Evolutionary conservation across 108 stramenopile genomes (phyloP), one percentile per base, ranked within the genome.

Genomic region (Fragilaria crotonensis): DNA sequence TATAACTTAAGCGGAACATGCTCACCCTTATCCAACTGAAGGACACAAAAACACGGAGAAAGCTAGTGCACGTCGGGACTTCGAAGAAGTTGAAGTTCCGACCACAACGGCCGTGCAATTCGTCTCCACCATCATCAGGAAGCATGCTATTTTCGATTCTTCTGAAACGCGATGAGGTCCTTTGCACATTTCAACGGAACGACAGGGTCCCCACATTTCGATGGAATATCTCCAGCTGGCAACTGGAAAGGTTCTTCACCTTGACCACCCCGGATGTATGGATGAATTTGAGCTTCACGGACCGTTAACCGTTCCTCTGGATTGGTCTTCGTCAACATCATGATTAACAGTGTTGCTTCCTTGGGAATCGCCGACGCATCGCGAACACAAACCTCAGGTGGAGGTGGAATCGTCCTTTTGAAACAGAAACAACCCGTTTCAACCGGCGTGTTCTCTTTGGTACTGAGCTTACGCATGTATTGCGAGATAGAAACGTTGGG

Each of bases 221-320:
- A 69, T 5, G 78, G 78, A 50, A 66, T 44, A 57, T 89, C 87
- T 25, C 87, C 87, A 25, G 80, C 77, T 21, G 75, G 70, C 22
- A 83, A 63, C 18, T 45, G 30, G 60, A 74, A 83, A 14, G 44
- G 26, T 23, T 26, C 17, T 53, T 83, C 81, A 19, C 46, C 62
- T 59, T 74, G 64, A 29, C 65, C 72, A 19, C 87, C 87, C 44
- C 68, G 67, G 30, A 89, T 80, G 71, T 75, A 89, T 44, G 78
- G 78, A 56, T 89, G 78, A 31, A 70, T 56, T 48, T 89, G 87
- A 4, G 87, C 87, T 30, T 83, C 79, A 25, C 87, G 80, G 33
- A 89, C 79, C 25, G 84, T 85, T 48, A 85, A 64, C 5, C 87
- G 79, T 44, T 83, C 68, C 30, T 77, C 75, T 3, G 81, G 73